Evolutionary conservation across 2,329 filamentous ascomycete genomes (phyloP).

Genomic region (Diaporthe aspalathi): DNA sequence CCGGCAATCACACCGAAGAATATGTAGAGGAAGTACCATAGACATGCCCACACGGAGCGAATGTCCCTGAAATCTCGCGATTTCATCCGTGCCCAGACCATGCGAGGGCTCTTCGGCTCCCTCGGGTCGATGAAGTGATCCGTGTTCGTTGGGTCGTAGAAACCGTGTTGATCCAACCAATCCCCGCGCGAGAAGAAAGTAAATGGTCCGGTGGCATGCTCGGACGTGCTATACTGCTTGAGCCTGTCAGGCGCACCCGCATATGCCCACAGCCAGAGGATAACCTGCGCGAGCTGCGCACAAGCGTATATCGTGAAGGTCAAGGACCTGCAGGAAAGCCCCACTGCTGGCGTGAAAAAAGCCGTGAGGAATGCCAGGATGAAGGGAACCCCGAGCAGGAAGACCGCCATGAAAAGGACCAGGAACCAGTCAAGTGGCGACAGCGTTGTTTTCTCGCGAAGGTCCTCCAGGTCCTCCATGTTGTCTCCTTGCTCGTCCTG

Average conservation of each 20-base stretch:
- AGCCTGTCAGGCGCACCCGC: conserved; percentile 31
- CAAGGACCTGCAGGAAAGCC: conserved; percentile 44
- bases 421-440: conserved; percentile 40
- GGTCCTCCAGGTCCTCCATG: conserved; percentile 39
- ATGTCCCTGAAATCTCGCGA: conserved; percentile 15
- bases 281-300: conserved; percentile 39
- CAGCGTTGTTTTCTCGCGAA: conserved; percentile 38
- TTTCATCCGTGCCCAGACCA: neutral
- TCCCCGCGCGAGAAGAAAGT: conserved; percentile 39
- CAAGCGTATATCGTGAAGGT: conserved; percentile 42
- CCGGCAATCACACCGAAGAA: conserved; percentile 53
- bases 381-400: conserved; percentile 42
- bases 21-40: conserved; percentile 43
- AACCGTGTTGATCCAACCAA: conserved; percentile 42
- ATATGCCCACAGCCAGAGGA: conserved; percentile 45
- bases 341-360: conserved; percentile 42
- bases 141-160: conserved; percentile 41
- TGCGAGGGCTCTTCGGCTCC: neutral
- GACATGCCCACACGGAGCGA: conserved; percentile 27
- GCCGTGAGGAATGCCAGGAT: conserved; percentile 44
- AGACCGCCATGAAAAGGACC: conserved; percentile 39
- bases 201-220: neutral
- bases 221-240: neutral
- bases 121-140: conserved; percentile 35
- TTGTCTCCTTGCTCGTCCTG: conserved; percentile 32